Evolutionary conservation across 768 basidiomycete species (phyloP).

Genomic region (Serpula lacrymans): DNA sequence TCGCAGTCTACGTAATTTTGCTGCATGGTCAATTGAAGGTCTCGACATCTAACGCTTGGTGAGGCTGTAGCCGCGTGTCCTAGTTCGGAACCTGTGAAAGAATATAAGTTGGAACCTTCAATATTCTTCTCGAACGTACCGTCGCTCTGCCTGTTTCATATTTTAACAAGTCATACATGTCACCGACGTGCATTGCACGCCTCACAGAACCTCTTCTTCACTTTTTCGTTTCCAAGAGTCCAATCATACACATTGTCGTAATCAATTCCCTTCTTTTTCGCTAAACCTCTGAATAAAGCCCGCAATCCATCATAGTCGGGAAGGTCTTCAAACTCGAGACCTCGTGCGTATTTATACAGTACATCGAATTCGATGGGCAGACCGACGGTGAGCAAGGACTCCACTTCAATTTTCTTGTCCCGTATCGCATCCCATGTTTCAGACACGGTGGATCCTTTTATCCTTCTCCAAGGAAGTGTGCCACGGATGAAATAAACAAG

Average conservation of each 20-base stretch:
- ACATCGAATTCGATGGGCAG: slow-evolving; percentile 81
- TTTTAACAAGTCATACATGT: no score
- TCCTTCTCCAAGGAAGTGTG: slow-evolving; percentile 73
- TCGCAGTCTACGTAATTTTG: no score
- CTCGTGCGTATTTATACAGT: slow-evolving; percentile 73
- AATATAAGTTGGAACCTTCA: no score
- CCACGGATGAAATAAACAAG: slow-evolving; percentile 79
- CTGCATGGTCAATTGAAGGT: no score
- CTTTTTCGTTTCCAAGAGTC: slow-evolving; percentile 21
- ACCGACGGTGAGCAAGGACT: slow-evolving; percentile 66
- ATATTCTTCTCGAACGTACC: no score
- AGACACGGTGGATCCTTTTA: slow-evolving; percentile 61
- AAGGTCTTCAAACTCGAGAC: slow-evolving; percentile 82
- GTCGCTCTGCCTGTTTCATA: no score
- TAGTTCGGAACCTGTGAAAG: no score
- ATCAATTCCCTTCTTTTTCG: slow-evolving; percentile 48
- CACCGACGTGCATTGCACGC: slow-evolving; percentile 29
- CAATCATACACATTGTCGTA: slow-evolving; percentile 41
- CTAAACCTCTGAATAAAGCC: slow-evolving; percentile 63
- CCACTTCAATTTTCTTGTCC: slow-evolving; percentile 64
- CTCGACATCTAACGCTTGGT: no score
- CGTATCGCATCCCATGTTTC: slow-evolving; percentile 78
- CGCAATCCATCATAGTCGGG: slow-evolving; percentile 86
- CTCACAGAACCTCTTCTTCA: slow-evolving; percentile 29
- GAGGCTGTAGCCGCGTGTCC: no score